Evolutionary conservation across 148 eudicot genomes (phyloP), one percentile per base, ranked within the genome.

Genomic region (Cornus suecica): DNA sequence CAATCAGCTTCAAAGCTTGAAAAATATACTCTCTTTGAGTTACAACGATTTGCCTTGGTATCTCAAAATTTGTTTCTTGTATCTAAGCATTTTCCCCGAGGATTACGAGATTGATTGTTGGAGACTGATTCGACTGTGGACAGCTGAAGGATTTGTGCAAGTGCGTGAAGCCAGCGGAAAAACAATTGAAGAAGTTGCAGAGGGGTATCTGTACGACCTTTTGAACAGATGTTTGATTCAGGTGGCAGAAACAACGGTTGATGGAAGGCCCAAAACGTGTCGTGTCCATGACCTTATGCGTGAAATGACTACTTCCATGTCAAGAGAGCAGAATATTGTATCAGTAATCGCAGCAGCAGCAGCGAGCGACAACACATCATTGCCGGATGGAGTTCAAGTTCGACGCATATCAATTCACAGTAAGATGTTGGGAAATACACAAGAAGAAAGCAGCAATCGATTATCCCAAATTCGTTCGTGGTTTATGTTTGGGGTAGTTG

Each of bases 111-210:
- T 77, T 10, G 64, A 70, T 23, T 25, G 65, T 1, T 28, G 15
- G 31, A 73, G 31, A 3, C 27, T 78, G 32, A 58, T 73, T 15
- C 67, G 77, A 1, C 10, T 73, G 22, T 78, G 81, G 81, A 37
- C 68, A 8, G 58, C 68, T 0, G 81, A 54, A 54, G 61, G 61
- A 20, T 54, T 54, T 54, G 61, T 54, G 3, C n/a, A 54, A 54
- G 15, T 54, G 58, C 8, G 2, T 7, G 58, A 52, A 52, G 58
- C n/a, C n/a, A n/a, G n/a, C n/a, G n/a, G 58, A 18, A 52, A 8
- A 18, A 0, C n/a, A 15, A 15, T 18, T 9, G 61, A 54, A 18
- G 61, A 54, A 20, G 61, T 15, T 54, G 61, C 61, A 1, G 61
- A 54, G n/a, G n/a, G 61, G 1, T 54, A 54, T 18, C n/a, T 54